Evolutionary conservation across 208 protist species (phyloP).

Genomic region (Acanthamoeba lugdunensis): DNA sequence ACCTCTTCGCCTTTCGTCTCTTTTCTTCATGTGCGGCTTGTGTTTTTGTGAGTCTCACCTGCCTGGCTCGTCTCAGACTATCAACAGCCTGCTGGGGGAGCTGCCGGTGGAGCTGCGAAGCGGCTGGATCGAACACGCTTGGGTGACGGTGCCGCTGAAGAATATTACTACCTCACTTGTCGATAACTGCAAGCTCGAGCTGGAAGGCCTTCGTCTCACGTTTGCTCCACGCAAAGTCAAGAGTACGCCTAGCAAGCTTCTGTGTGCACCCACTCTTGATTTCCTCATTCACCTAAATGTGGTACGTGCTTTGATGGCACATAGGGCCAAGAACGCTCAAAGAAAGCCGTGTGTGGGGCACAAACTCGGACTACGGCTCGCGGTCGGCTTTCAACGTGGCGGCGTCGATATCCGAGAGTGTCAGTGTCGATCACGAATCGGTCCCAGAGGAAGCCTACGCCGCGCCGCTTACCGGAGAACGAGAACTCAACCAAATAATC

Average conservation of each 20-base stretch:
- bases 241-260: neutral
- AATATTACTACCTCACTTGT: slow-evolving; percentile 55
- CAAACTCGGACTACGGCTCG: slow-evolving; percentile 64
- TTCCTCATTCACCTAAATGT: neutral
- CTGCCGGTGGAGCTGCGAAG: slow-evolving; percentile 47
- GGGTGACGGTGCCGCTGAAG: slow-evolving; percentile 67
- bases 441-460: neutral
- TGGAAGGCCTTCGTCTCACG: slow-evolving; percentile 48
- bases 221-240: slow-evolving; percentile 44
- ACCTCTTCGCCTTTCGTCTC: neutral
- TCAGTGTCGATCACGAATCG: slow-evolving; percentile 5
- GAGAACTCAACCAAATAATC: slow-evolving; percentile 60
- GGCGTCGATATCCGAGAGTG: slow-evolving; percentile 45
- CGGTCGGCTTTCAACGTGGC: slow-evolving; percentile 8
- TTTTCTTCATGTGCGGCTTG: neutral
- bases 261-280: neutral
- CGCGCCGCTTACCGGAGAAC: slow-evolving; percentile 24
- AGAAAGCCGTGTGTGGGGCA: slow-evolving; percentile 52
- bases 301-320: neutral
- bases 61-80: neutral
- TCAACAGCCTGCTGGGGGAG: slow-evolving; percentile 59
- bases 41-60: neutral
- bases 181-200: slow-evolving; percentile 72
- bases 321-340: neutral
- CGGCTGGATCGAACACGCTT: slow-evolving; percentile 74